phyloP scores from a whole-genome alignment of 345 rosid species.

The Rhodamnia rubescens region DNA sequence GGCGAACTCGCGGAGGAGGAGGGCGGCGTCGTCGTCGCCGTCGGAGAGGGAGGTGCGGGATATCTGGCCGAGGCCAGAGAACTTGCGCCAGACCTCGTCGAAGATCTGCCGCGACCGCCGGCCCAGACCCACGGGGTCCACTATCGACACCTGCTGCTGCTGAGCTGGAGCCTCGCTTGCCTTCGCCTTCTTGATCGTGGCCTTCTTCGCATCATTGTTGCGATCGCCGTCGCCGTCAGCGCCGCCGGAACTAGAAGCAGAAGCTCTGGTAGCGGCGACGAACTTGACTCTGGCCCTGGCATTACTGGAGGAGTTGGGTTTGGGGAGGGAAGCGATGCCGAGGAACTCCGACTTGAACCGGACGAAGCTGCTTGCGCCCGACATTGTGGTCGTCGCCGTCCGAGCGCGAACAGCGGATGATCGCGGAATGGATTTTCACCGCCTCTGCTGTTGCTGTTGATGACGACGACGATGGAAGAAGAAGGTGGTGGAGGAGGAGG shows the following conservation, averaged over 20 bases:
- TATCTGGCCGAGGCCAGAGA: constrained; percentile 90
- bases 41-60: constrained; percentile 69
- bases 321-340: not conserved
- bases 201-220: not conserved
- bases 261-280: not conserved
- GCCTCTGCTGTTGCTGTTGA: not conserved
- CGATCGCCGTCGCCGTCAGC: not conserved
- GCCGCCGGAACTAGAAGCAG: not conserved
- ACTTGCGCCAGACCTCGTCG: constrained; percentile 93
- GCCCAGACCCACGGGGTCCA: constrained; percentile 72
- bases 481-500: not conserved
- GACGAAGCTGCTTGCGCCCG: not conserved
- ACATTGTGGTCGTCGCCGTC: not conserved
- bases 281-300: not conserved
- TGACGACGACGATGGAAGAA: not conserved
- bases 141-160: not conserved
- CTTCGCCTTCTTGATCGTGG: not conserved
- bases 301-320: not conserved
- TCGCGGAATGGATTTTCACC: too few species aligned
- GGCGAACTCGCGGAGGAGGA: constrained; percentile 96
- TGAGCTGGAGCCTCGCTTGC: not conserved
- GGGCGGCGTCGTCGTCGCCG: constrained; percentile 62
- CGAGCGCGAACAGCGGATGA: not conserved
- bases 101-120: constrained; percentile 81
- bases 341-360: not conserved